Base-by-base conservation (phyloP, 148 eudicot species). In the Silene uniflora region DNA sequence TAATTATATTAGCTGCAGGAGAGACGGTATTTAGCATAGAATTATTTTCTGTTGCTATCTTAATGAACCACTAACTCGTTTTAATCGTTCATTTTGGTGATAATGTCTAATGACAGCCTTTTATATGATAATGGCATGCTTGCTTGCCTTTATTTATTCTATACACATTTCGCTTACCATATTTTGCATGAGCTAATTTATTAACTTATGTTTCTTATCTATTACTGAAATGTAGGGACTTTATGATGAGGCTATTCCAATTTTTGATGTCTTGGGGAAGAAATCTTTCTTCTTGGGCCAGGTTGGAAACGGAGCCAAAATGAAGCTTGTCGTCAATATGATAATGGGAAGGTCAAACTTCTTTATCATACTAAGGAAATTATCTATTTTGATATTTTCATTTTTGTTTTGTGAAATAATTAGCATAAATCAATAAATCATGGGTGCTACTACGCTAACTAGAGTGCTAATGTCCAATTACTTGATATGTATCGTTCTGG, bases 251-350 rank as follows among this genome's bases (percentile, higher is more conserved):
- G 89, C 84, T 75, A 69, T 92, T 75, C 98, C 97, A 79, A 91
- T 93, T 77, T 96, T 96, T 19, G 91, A 92, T 80, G 88, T 96
- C 70, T 71, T 96, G 89, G 99, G 99, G 42, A 96, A 96, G 87
- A 96, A 92, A 78, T 96, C 98, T 14, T 92, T 92, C 81, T 96
- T 81, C 83, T 78, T 96, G 77, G 99, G 99, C n/a, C 64, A 89
- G 72, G 87, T 96, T 61, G 99, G 99, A 73, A 91, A 96, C 74
- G 99, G 97, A 82, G 99, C 99, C 59, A 89, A 88, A 84, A 96
- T 92, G 99, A 96, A 96, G 88, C 99, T 96, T 76, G 99, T 92
- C 39, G 94, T 96, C 81, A 96, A 96, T 86, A 96, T 92, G 99
- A 85, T 91, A 60, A 92, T 96, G 99, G 99, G 99, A 75, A 96